Evolutionary conservation across 2,329 filamentous ascomycete species (phyloP), one percentile per base, ranked within the genome.

Genomic region (Cladophialophora immunda): DNA sequence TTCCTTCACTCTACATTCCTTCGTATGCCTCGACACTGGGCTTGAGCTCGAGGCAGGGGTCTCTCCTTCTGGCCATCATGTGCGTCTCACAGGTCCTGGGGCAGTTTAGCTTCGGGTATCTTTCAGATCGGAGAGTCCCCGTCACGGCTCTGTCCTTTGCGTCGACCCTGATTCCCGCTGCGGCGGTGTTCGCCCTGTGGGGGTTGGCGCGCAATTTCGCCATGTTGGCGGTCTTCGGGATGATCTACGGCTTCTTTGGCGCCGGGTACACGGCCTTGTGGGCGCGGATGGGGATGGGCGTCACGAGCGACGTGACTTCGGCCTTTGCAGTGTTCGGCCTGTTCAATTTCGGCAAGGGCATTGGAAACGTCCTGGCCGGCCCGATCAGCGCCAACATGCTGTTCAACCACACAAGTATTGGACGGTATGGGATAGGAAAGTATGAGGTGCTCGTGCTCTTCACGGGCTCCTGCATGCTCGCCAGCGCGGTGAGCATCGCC

Each of bases 171-270:
- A 81, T 82, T 8, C 62, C 81, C 1, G 27, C 77, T 75, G 0
- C 81, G 1, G 78, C 81, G 0, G 75, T 81, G 0, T 83, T 84
- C 62, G 71, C 82, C 0, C 64, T 81, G 30, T 86, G 84, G 83
- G 84, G 83, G 0, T 72, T 84, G 17, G 77, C 82, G 0, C 75
- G 76, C 2, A 77, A 75, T 73, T 6, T 86, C 74, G 78, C 62
- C 9, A 78, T 69, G 0, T 73, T 86, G 8, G 73, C 76, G 25
- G 69, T 80, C 1, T 84, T 83, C 59, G 75, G 76, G 0, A 59
- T 83, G 4, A 66, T 79, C 0, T 84, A 83, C 64, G 82, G 82
- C 3, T 75, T 83, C 47, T 83, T 82, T 47, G 81, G 78, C 0
- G 79, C 80, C 0, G 80, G 80, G 2, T 83, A 78, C 62, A 80